Base-by-base conservation (phyloP, 805 yeast species). In the Wickerhamomyces xylosicus region DNA sequence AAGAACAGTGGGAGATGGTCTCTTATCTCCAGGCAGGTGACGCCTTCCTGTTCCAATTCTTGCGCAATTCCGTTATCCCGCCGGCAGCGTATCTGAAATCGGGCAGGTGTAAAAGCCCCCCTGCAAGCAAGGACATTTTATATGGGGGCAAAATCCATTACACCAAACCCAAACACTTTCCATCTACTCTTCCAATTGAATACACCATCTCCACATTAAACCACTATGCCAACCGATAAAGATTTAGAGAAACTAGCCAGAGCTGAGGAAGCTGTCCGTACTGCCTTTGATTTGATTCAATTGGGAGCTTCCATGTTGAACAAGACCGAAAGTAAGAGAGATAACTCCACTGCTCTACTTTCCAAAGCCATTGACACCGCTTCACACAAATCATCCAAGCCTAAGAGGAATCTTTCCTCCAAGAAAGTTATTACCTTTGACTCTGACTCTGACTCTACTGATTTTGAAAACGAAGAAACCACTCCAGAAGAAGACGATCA, bases 271-370 rank as follows among this genome's bases (percentile, higher is more conserved):
- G 50, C 50, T 13, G 40, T 52, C 36, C 48, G 50, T 31, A 51
- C 49, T 39, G 56, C 54, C 5, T 50, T 52, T 20, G 49, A 46
- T 40, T 41, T 50, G 15, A 39, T 52, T 39, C 51, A 50, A 34
- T 33, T 52, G 25, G 53, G 56, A 1, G 47, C 49, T 2, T 37
- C 43, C 18, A 44, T 52, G 50, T n/a, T 52, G 22, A 42, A 43
- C 41, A 39, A 45, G 27, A 34, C 25, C 17, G 36, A 32, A 16
- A 31, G 5, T 15, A 31, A 31, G 19, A 31, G 13, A 16, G 19
- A 38, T 20, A 19, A 27, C 34, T 19, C 35, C 33, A 27, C 44
- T 11, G 13, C 8, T 7, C n/a, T 13, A 5, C 25, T 14, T 13
- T n/a, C 42, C 21, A 18, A 34, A 35, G 27, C 37, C 37, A 32